Evolutionary conservation across 2,329 filamentous ascomycete genomes (phyloP).

Genomic region (Fusarium miscanthi): DNA sequence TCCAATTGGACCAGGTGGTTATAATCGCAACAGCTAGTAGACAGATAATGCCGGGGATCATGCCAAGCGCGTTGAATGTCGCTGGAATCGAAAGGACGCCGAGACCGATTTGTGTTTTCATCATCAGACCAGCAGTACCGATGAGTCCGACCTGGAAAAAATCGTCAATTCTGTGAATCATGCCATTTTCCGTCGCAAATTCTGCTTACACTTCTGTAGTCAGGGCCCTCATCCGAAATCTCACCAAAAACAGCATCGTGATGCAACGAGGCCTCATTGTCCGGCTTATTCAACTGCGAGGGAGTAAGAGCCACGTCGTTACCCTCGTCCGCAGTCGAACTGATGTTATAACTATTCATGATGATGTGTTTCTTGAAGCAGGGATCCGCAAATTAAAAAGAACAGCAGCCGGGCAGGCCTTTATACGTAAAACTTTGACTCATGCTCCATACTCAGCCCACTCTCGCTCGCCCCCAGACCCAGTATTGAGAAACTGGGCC

Average conservation of each 20-base stretch:
- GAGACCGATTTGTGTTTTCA: slow-evolving; percentile 60
- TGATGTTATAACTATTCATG: not conserved
- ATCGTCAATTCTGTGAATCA: not conserved
- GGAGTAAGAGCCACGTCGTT: not conserved
- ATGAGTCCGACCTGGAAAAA: slow-evolving; percentile 52
- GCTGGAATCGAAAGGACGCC: slow-evolving; percentile 60
- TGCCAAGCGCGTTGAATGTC: slow-evolving; percentile 58
- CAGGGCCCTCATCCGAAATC: slow-evolving; percentile 45
- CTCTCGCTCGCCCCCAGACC: slow-evolving; percentile 1
- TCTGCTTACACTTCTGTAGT: slow-evolving; percentile 46
- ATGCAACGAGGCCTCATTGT: not conserved
- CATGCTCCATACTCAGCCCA: slow-evolving; percentile 11
- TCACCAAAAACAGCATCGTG: slow-evolving; percentile 49
- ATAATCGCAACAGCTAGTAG: slow-evolving; percentile 54
- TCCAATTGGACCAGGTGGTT: slow-evolving; percentile 61
- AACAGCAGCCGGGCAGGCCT: not conserved
- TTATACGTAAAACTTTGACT: slow-evolving; percentile 9
- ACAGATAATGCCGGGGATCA: slow-evolving; percentile 60
- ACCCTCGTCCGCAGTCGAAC: not conserved
- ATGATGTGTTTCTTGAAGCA: not conserved
- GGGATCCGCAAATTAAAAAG: not conserved
- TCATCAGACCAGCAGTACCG: slow-evolving; percentile 57
- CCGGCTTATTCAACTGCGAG: not conserved
- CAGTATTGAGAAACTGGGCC: not conserved
- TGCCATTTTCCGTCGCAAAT: not conserved